A percentile compares a stretch with the other conserved stretches of the same genome.
phyloP scores from a whole-genome alignment of 1,284 basidiomycete species.

The Malassezia sp. region DNA sequence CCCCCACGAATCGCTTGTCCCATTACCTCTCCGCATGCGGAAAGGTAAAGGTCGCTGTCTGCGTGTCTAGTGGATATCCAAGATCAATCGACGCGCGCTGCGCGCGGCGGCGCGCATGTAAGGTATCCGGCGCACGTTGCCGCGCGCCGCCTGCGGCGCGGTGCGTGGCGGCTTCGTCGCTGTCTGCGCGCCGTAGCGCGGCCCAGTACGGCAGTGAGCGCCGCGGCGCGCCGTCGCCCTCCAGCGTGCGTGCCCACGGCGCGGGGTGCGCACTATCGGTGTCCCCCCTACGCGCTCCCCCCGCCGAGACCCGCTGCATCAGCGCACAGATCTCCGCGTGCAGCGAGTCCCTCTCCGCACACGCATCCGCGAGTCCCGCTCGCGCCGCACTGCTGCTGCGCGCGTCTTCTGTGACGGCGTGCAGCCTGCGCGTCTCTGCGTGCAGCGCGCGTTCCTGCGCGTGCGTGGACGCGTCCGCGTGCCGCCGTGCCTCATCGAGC shows the following conservation, averaged over 20 bases:
- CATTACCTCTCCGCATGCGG: too few relatives aligned
- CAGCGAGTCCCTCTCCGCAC: not conserved
- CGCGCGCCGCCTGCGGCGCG: not conserved
- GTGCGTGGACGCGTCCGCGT: not conserved
- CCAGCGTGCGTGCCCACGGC: too few relatives aligned
- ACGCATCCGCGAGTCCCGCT: not conserved
- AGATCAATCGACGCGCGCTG: too few relatives aligned
- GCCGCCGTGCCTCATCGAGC: not conserved
- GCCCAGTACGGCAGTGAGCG: not conserved
- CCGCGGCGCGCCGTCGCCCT: not conserved
- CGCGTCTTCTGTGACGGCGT: not conserved
- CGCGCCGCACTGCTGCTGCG: not conserved
- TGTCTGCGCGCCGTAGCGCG: conserved; percentile 1
- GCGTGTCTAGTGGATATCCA: too few relatives aligned
- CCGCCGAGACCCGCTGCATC: not conserved
- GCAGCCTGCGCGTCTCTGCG: not conserved
- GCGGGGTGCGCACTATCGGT: too few relatives aligned
- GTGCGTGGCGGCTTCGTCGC: not conserved
- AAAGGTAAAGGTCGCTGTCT: too few relatives aligned
- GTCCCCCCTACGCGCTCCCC: too few relatives aligned
- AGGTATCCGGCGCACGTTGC: too few relatives aligned
- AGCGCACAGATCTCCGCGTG: not conserved
- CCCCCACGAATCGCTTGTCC: too few relatives aligned
- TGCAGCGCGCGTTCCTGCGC: not conserved
- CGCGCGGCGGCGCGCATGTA: not conserved